Evolutionary conservation across 2,329 filamentous ascomycete genomes (phyloP).

Genomic region (Amesomyces nigricolor): DNA sequence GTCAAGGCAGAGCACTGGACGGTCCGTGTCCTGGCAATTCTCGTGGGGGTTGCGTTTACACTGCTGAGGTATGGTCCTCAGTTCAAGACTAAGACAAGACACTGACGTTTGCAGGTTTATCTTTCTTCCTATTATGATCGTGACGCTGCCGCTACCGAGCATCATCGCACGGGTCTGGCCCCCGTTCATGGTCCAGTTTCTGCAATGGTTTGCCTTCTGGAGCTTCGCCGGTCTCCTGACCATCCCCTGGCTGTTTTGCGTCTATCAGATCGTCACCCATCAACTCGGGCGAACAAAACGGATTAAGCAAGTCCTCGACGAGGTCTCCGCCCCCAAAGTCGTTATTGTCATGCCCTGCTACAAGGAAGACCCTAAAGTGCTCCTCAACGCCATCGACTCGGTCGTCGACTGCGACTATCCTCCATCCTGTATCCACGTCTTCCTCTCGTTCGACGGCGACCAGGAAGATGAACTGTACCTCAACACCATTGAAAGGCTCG

Average conservation of each 20-base stretch:
- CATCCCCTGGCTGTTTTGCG: conserved; percentile 86
- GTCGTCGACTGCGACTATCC: conserved; percentile 94
- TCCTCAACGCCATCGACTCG: conserved; percentile 83
- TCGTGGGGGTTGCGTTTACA: conserved; percentile 71
- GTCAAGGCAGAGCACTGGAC: conserved; percentile 86
- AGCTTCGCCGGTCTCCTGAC: conserved; percentile 79
- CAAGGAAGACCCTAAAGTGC: conserved; percentile 78
- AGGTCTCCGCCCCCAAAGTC: conserved; percentile 82
- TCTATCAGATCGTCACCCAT: conserved; percentile 86
- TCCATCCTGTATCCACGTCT: conserved; percentile 85
- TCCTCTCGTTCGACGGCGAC: conserved; percentile 90
- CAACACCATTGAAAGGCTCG: conserved; percentile 77
- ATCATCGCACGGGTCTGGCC: conserved; percentile 71
- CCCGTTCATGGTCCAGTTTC: conserved; percentile 55
- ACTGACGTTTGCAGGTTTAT: conserved; percentile 47
- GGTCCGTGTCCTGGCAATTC: conserved; percentile 67
- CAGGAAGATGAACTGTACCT: conserved; percentile 84
- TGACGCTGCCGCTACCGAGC: conserved; percentile 77
- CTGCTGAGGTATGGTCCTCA: conserved; percentile 55
- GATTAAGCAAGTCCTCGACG: conserved; percentile 79
- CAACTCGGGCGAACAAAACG: conserved; percentile 75
- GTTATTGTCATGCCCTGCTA: conserved; percentile 97
- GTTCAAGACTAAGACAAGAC: neutral
- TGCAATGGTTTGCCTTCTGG: conserved; percentile 97
- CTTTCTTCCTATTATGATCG: conserved; percentile 90